A percentile compares a stretch with the other conserved stretches of the same genome.
Evolutionary conservation across 1,284 basidiomycete species (phyloP).

Genomic region (Mycosarcoma maydis): DNA sequence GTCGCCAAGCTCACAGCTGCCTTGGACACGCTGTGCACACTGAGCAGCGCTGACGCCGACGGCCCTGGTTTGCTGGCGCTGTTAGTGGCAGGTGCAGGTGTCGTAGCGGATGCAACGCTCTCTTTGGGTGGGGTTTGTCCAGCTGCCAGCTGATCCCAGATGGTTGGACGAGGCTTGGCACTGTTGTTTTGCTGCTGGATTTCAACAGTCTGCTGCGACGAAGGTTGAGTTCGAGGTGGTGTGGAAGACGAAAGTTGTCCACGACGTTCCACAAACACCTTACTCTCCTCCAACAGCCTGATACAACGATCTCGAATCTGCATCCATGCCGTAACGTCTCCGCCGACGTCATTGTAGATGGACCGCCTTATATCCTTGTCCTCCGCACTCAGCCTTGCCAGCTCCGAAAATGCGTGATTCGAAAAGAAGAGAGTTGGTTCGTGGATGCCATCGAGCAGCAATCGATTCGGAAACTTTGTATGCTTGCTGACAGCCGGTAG

Average conservation of each 20-base stretch:
- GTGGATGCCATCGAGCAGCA: constrained; percentile 48
- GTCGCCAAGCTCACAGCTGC: neutral
- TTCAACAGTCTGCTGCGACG: neutral
- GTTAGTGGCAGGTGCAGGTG: neutral
- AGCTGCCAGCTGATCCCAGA: constrained; percentile 41
- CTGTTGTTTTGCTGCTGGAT: constrained; percentile 19
- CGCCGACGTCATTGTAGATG: constrained; percentile 51
- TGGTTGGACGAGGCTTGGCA: constrained; percentile 11
- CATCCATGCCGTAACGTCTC: constrained; percentile 39
- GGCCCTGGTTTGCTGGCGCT: neutral
- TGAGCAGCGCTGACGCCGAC: constrained; percentile 4
- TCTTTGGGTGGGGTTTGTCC: constrained; percentile 19
- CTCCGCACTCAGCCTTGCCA: constrained; percentile 31
- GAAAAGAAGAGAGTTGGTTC: constrained; percentile 52
- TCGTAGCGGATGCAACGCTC: neutral
- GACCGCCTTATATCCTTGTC: constrained; percentile 27
- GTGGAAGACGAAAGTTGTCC: constrained; percentile 2
- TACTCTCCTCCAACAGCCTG: constrained; percentile 24
- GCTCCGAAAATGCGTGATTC: constrained; percentile 46
- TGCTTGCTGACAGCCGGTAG: constrained; percentile 31
- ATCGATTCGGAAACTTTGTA: constrained; percentile 33
- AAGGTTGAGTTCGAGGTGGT: neutral
- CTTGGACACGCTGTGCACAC: neutral
- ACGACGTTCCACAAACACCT: constrained; percentile 23
- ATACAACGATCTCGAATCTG: constrained; percentile 43